Evolutionary conservation across 306 rosid species (phyloP).

Genomic region (Malus sieversii): DNA sequence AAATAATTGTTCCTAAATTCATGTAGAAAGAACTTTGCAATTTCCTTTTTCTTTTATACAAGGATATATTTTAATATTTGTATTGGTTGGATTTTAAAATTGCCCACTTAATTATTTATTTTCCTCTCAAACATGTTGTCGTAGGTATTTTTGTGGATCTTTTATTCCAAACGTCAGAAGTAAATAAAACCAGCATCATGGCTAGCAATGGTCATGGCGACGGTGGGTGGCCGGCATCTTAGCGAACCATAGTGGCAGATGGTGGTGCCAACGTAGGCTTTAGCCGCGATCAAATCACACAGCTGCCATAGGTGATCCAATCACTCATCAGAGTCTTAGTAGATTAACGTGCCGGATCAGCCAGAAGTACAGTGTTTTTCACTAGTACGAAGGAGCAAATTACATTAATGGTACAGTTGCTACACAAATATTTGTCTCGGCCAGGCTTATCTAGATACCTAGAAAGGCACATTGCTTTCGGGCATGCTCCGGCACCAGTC

Average conservation of each 20-base stretch:
- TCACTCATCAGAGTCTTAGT: background rate
- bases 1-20: background rate
- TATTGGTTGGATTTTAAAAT: background rate
- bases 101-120: background rate
- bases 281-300: background rate
- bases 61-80: background rate
- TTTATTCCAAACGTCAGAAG: background rate
- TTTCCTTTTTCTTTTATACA: no score
- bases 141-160: background rate
- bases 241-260: background rate
- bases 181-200: background rate
- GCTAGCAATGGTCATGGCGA: background rate
- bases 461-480: slow-evolving; percentile 52
- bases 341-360: background rate
- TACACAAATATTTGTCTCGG: background rate
- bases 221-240: background rate
- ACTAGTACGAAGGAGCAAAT: background rate
- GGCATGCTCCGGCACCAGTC: slow-evolving; percentile 55
- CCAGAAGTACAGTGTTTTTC: background rate
- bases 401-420: background rate
- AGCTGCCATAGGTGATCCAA: background rate
- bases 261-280: background rate
- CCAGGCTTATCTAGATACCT: slow-evolving; percentile 21
- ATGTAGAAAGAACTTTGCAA: background rate
- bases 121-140: background rate